phyloP scores from a whole-genome alignment of 2,329 filamentous ascomycete genomes.

The Fusarium xylarioides region DNA sequence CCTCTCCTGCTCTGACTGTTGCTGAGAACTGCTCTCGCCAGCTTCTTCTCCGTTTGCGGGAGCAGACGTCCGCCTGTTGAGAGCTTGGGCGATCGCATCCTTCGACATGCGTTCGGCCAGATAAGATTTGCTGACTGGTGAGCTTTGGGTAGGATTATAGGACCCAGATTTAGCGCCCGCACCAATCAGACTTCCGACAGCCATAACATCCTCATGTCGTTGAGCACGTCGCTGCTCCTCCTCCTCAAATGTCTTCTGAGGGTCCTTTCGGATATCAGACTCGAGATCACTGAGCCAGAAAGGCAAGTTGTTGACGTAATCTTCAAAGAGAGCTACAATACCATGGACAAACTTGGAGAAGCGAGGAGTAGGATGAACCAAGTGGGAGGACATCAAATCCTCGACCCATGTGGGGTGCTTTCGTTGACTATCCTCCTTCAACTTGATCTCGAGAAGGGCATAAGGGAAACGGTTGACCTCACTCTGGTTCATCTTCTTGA shows the following conservation, averaged over 20 bases:
- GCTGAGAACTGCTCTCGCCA: constrained; percentile 50
- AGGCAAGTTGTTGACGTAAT: constrained; percentile 93
- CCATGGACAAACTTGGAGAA: constrained; percentile 99
- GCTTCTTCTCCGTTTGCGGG: constrained; percentile 46
- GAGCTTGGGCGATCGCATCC: constrained; percentile 45
- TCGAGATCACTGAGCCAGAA: constrained; percentile 96
- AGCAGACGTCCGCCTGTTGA: constrained; percentile 40
- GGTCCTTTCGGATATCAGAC: constrained; percentile 92
- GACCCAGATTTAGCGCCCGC: constrained; percentile 63
- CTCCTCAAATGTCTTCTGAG: constrained; percentile 87
- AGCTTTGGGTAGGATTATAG: constrained; percentile 70
- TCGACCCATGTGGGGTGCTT: constrained; percentile 87
- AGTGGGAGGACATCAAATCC: constrained; percentile 90
- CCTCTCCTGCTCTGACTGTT: constrained; percentile 44
- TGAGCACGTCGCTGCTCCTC: constrained; percentile 86
- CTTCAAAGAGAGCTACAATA: constrained; percentile 89
- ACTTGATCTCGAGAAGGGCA: constrained; percentile 91
- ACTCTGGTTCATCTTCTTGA: constrained; percentile 85
- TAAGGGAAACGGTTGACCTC: constrained; percentile 93
- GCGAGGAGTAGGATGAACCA: constrained; percentile 86
- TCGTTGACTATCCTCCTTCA: constrained; percentile 71
- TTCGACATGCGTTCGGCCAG: constrained; percentile 63
- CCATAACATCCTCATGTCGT: constrained; percentile 85
- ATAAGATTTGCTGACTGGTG: constrained; percentile 74
- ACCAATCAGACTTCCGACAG: constrained; percentile 87